A percentile compares a stretch with the other conserved stretches of the same genome.
Evolutionary conservation across 257 asterid species (phyloP).

Genomic region (Nemophila menziesii): DNA sequence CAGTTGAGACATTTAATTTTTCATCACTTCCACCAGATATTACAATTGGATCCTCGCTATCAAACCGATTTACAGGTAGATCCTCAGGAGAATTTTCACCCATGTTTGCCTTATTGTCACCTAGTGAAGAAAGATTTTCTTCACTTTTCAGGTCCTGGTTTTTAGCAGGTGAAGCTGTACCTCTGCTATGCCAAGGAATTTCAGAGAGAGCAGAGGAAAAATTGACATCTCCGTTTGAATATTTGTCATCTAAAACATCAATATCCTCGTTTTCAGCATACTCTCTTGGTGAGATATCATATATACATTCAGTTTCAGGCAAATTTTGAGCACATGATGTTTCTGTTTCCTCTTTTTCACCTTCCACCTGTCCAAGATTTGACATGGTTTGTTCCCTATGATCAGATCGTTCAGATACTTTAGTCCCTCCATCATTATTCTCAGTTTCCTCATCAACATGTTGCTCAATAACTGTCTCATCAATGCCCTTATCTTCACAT

Average conservation of each 20-base stretch:
- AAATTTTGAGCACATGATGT: slow-evolving; percentile 8
- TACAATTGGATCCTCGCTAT: slow-evolving; percentile 13
- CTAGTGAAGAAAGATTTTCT: slow-evolving; percentile 13
- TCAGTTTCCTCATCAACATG: slow-evolving; percentile 7
- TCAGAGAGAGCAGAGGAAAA: slow-evolving; percentile 16
- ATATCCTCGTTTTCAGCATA: slow-evolving; percentile 22
- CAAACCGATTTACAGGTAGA: slow-evolving; percentile 12
- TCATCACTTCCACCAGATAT: slow-evolving; percentile 10
- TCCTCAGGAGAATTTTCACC: slow-evolving; percentile 13
- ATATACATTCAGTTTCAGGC: neutral
- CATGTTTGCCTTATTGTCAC: slow-evolving; percentile 9
- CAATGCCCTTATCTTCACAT: slow-evolving; percentile 14
- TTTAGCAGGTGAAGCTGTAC: slow-evolving; percentile 19
- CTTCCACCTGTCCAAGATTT: slow-evolving; percentile 12
- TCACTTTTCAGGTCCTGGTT: slow-evolving; percentile 9
- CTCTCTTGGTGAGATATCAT: slow-evolving; percentile 21
- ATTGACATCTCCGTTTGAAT: slow-evolving; percentile 12
- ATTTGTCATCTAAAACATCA: slow-evolving; percentile 19
- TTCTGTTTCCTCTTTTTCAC: slow-evolving; percentile 21
- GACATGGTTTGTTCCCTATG: slow-evolving; percentile 27
- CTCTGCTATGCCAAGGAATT: slow-evolving; percentile 11
- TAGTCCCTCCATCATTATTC: slow-evolving; percentile 8
- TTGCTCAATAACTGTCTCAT: slow-evolving; percentile 3
- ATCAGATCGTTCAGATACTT: slow-evolving; percentile 19
- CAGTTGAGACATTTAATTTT: slow-evolving; percentile 7